These are phyloP conservation scores for Dalechampia spathulata DNA, from an alignment of 441 rosid genomes.

Conservation along the genomic window DNA sequence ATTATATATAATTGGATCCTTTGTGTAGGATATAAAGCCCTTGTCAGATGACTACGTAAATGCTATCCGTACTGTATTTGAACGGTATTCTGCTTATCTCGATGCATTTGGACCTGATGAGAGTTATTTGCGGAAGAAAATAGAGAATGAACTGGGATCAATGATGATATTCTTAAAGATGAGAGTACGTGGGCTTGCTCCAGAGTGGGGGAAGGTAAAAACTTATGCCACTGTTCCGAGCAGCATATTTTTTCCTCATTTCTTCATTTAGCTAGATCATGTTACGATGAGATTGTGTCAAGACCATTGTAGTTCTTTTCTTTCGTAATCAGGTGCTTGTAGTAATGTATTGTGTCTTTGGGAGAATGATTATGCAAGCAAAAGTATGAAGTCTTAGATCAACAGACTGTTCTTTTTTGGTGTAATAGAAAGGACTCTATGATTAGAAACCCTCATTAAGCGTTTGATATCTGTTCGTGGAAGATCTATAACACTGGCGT, in stretches of 20 bases:
- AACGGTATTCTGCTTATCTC: conserved; percentile 60
- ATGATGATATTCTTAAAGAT: conserved; percentile 95
- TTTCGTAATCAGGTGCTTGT: background rate
- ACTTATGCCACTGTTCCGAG: background rate
- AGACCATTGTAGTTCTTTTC: background rate
- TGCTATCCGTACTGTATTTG: conserved; percentile 49
- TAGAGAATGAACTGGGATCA: conserved; percentile 86
- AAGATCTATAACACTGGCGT: no score
- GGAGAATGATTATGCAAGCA: no score
- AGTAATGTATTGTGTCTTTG: background rate
- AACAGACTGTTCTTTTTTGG: no score
- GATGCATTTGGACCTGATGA: conserved; percentile 77
- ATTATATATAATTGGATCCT: background rate
- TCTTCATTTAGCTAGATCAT: background rate
- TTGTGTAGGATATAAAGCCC: conserved; percentile 61
- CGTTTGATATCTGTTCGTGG: no score
- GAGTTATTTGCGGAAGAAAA: conserved; percentile 69
- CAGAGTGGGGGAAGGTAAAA: conserved; percentile 93
- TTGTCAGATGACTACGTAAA: conserved; percentile 40
- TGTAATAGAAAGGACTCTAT: no score
- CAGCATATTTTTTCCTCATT: background rate
- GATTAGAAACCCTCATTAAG: no score
- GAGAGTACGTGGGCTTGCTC: conserved; percentile 81
- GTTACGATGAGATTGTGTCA: background rate
- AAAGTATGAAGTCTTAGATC: no score